These are phyloP conservation scores for Fusarium bactridioides DNA, from an alignment of 2,329 filamentous ascomycete species.

Conservation along the genomic window DNA sequence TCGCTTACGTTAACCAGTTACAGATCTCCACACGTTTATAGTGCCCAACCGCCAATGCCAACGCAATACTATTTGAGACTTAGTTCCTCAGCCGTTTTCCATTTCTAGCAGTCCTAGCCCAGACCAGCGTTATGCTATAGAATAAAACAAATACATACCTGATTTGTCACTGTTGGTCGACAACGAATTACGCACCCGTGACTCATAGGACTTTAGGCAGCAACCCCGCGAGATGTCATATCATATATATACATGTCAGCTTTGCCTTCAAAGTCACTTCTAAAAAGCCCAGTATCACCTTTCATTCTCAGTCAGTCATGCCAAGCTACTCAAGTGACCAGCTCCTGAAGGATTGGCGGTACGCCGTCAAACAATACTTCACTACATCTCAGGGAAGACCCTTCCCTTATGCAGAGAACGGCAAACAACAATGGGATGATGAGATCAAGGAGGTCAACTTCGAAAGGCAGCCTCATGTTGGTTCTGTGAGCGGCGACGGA, in stretches of 20 bases:
- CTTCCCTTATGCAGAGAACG: slow-evolving; percentile 4
- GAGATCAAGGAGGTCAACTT: slow-evolving; percentile 1
- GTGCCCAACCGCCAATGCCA: not conserved
- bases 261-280: not conserved
- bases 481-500: not conserved
- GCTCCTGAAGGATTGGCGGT: slow-evolving; percentile 14
- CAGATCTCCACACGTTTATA: no score
- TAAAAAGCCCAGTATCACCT: no score
- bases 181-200: not conserved
- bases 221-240: not conserved
- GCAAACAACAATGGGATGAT: slow-evolving; percentile 10
- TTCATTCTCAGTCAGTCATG: not conserved
- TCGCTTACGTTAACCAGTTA: not conserved
- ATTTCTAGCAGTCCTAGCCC: not conserved
- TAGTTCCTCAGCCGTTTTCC: not conserved
- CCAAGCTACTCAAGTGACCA: slow-evolving; percentile 10
- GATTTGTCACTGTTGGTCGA: not conserved
- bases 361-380: slow-evolving; percentile 16
- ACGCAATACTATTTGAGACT: not conserved
- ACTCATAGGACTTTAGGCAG: not conserved
- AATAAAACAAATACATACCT: not conserved
- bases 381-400: not conserved
- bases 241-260: not conserved
- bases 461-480: not conserved
- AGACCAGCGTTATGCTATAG: not conserved